Conservation (phyloP, 331 rosid genomes). For the Rosa hybrid region DNA sequence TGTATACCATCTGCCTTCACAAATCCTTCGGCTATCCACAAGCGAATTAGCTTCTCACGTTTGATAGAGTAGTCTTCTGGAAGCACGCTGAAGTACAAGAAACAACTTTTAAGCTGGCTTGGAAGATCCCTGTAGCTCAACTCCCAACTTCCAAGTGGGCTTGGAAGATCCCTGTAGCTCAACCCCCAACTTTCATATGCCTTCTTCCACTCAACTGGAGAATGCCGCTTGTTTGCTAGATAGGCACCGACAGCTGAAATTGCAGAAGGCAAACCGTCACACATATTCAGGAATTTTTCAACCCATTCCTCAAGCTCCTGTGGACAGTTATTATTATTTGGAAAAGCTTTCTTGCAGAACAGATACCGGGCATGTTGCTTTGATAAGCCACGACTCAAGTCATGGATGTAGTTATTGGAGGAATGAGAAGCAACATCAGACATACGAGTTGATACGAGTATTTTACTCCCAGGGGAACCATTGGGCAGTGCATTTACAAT, state of each 20-base stretch:
- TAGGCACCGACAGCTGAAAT: not conserved
- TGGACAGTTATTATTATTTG: not conserved
- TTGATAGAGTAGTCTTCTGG: constrained; percentile 12
- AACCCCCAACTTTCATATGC: not conserved
- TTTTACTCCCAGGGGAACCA: not conserved
- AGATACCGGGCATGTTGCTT: not conserved
- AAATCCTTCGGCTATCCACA: constrained; percentile 27
- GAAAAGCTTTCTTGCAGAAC: constrained; percentile 1
- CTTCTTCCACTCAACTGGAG: not conserved
- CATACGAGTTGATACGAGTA: not conserved
- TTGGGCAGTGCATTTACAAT: not conserved
- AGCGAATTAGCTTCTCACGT: constrained; percentile 20
- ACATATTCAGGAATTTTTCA: not conserved
- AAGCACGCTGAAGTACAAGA: constrained; percentile 26
- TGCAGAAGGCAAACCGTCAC: constrained; percentile 19
- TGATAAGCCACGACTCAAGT: not conserved
- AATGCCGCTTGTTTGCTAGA: not conserved
- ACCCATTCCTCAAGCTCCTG: not conserved
- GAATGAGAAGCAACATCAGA: not conserved
- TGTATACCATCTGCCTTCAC: not conserved
- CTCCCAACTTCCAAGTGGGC: not conserved
- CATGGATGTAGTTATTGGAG: not conserved
- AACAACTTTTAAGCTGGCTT: constrained; percentile 3
- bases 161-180: too few relatives aligned
- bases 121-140: constrained; percentile 19